Base-by-base conservation (phyloP, 2,329 filamentous ascomycete genomes). In the Penicillium sp. region DNA sequence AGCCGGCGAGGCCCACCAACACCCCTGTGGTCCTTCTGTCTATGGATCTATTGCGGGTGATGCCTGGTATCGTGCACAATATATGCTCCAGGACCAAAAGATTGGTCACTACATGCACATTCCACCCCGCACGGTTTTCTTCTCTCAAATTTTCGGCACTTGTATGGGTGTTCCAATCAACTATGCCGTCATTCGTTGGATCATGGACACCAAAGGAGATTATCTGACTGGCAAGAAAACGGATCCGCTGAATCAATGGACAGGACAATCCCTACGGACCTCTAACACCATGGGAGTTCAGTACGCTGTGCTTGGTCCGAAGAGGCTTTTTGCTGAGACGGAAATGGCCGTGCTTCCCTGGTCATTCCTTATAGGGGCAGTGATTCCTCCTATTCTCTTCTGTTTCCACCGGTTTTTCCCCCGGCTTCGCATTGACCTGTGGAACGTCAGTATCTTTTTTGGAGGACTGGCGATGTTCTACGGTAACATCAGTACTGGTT, bases 21-120 rank as follows among this genome's bases (percentile, higher is more conserved):
- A 86, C 60, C 84, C 84, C 1, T 79, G 80, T 7, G 84, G 85
- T 2, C 84, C 84, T 1, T 82, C 81, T 0, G 76, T 81, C 0
- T 87, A 86, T 63, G 81, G 84, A 8, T 73, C 81, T 10, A 85
- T 87, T 17, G 83, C 84, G 1, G 84, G 84, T 13, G 83, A 86
- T 53, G 83, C 84, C 2, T 87, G 84, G 84, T 86, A 85, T 57
- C 72, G 82, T 17, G 82, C 82, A 0, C 82, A 84, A 61, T 77
- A 80, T 23, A 84, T 85, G 76, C 74, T 86, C 0, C 84, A 87
- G 63, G 85, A 87, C 64, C 82, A 84, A 67, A 85, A 86, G 65
- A 85, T 87, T n/a, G 84, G 84, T 0, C 84, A 86, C 62, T 87
- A 86, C 62, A 84, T 85, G 80, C 83, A 87, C 53, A 77, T 87